A percentile compares a stretch with the other conserved stretches of the same genome.
These are phyloP conservation scores for Solanum tarapatanum DNA, from an alignment of 257 asterid species.

Conservation along the genomic window DNA sequence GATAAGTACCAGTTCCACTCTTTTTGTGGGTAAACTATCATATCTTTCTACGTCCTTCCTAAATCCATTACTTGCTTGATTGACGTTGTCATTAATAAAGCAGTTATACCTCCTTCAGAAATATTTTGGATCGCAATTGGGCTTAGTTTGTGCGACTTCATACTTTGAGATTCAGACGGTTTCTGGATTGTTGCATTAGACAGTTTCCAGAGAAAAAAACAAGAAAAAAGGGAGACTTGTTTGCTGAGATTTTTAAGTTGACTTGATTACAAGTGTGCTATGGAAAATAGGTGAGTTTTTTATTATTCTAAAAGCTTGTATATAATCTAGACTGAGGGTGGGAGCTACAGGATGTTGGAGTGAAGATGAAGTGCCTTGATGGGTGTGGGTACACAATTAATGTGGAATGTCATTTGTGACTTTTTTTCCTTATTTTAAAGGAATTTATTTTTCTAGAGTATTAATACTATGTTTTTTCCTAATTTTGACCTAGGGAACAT, in stretches of 20 bases:
- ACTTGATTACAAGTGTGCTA: not conserved
- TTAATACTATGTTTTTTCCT: no score
- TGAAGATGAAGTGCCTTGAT: not conserved
- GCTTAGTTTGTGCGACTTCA: not conserved
- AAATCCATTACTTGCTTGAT: not conserved
- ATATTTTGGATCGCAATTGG: not conserved
- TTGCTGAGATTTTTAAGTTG: not conserved
- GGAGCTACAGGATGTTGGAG: not conserved
- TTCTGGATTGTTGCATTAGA: no score
- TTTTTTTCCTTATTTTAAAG: not conserved
- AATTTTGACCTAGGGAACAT: not conserved
- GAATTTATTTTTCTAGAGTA: no score
- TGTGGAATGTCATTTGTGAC: not conserved
- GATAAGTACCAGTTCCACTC: not conserved
- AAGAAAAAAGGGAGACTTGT: not conserved
- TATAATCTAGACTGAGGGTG: not conserved
- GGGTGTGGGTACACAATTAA: not conserved
- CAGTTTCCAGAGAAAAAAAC: no score
- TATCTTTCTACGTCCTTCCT: not conserved
- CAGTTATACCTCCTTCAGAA: not conserved
- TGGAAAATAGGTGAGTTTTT: not conserved
- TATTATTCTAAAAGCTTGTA: not conserved
- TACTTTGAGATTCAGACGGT: not conserved
- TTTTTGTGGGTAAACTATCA: not conserved
- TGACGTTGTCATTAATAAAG: not conserved